Conservation (phyloP, 345 rosid species). For the Corymbia maculata region DNA sequence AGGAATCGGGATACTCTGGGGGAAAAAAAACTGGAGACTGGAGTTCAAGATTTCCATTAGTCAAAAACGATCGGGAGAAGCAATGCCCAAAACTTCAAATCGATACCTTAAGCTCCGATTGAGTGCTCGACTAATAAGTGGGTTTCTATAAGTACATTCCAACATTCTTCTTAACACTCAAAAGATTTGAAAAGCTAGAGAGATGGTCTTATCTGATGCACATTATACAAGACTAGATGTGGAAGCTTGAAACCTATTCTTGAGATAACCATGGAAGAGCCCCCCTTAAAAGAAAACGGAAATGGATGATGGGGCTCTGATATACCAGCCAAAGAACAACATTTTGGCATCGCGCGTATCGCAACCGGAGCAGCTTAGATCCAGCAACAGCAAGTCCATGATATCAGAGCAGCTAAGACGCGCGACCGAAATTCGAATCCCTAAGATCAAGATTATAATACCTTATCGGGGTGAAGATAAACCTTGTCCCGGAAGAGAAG, state of each 20-base stretch:
- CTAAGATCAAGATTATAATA: slow-evolving; percentile 7
- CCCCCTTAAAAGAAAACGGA: background rate
- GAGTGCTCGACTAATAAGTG: background rate
- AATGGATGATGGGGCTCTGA: background rate
- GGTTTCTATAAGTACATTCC: background rate
- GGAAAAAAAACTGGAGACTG: background rate
- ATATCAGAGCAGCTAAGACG: background rate
- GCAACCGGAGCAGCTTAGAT: background rate
- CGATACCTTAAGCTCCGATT: background rate
- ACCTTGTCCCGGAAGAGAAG: slow-evolving; percentile 86
- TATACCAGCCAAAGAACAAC: background rate
- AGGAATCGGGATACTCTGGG: background rate
- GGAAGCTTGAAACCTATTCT: background rate
- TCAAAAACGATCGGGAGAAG: background rate
- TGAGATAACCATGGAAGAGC: background rate
- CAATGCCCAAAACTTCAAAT: background rate
- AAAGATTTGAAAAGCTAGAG: background rate
- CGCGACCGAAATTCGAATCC: background rate
- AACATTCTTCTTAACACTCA: background rate
- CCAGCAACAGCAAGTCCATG: background rate
- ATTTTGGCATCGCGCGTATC: background rate
- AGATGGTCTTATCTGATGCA: background rate
- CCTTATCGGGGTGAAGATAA: slow-evolving; percentile 89
- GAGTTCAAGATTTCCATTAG: background rate
- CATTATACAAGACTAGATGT: background rate